Conservation (phyloP, 2,329 filamentous ascomycete genomes). For the Trichoderma koningiopsis region DNA sequence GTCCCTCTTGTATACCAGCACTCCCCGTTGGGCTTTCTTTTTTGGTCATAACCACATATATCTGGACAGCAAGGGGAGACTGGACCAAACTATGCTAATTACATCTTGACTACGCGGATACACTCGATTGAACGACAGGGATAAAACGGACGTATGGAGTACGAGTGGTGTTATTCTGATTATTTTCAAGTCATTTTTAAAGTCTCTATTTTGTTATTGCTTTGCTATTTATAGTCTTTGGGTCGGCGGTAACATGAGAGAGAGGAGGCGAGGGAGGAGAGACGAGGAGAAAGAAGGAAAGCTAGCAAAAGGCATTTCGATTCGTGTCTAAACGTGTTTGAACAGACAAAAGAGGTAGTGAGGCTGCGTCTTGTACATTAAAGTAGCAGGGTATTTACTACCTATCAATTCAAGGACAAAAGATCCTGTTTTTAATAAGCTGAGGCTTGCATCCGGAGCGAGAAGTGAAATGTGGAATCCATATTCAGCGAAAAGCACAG, state of each 20-base stretch:
- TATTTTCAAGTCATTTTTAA: not conserved
- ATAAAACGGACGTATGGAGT: constrained; percentile 29
- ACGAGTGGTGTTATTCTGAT: constrained; percentile 14
- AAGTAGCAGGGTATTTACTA: constrained; percentile 20
- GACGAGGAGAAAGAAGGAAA: not conserved
- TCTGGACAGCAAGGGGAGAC: constrained; percentile 16
- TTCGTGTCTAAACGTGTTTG: constrained; percentile 7
- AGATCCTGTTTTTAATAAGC: constrained; percentile 5
- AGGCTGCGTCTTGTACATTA: constrained; percentile 23
- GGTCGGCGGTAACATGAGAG: not conserved
- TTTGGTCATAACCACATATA: constrained; percentile 25
- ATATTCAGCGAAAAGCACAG: not conserved
- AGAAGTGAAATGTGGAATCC: not conserved
- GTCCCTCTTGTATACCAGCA: constrained; percentile 26
- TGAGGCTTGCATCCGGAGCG: not conserved
- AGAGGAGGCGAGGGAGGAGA: not conserved
- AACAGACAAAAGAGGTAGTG: constrained; percentile 4
- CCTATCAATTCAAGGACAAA: constrained; percentile 10
- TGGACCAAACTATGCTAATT: constrained; percentile 23
- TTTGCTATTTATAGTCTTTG: not conserved
- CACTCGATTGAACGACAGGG: constrained; percentile 25
- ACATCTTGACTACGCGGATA: constrained; percentile 28
- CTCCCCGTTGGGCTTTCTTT: constrained; percentile 14
- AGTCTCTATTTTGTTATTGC: not conserved
- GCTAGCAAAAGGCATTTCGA: not conserved